Percentiles rank a stretch among this genome's conserved stretches.
phyloP scores from a whole-genome alignment of 768 basidiomycete genomes.

The Favolaschia claudopus region DNA sequence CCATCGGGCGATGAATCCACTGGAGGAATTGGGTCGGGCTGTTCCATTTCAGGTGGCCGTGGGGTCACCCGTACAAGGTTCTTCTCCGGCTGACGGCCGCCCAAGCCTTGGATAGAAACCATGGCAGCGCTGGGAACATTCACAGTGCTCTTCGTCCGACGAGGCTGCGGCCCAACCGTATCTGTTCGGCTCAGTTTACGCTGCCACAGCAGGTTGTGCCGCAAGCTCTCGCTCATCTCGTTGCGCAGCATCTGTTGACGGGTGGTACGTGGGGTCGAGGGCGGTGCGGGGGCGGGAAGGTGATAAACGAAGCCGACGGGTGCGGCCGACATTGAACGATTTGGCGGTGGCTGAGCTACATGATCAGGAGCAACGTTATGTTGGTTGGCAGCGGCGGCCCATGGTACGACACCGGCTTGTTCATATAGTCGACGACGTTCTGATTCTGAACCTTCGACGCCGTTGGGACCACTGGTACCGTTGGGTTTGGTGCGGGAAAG shows the following conservation, averaged over 20 bases:
- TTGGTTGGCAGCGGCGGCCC: constrained; percentile 7
- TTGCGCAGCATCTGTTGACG: constrained; percentile 83
- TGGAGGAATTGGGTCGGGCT: not conserved
- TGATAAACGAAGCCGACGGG: constrained; percentile 75
- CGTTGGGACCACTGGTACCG: not conserved
- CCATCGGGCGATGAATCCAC: not conserved
- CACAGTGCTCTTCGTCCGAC: constrained; percentile 26
- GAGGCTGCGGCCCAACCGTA: constrained; percentile 40
- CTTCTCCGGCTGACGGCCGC: constrained; percentile 15
- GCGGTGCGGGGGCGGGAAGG: constrained; percentile 67
- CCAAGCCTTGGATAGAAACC: no score
- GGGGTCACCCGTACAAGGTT: constrained; percentile 23
- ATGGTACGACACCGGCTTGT: constrained; percentile 14
- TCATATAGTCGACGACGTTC: constrained; percentile 21
- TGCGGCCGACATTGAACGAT: constrained; percentile 55
- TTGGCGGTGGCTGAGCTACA: constrained; percentile 21
- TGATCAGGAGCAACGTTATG: constrained; percentile 1
- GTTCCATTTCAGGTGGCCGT: constrained; percentile 14
- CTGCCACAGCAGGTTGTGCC: constrained; percentile 85
- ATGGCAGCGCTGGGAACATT: constrained; percentile 10
- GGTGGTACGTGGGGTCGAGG: constrained; percentile 87
- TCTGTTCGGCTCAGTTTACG: constrained; percentile 68
- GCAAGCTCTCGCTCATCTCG: constrained; percentile 85
- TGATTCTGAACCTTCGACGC: constrained; percentile 1
- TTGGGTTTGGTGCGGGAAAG: constrained; percentile 15